Evolutionary conservation across 2,329 filamentous ascomycete genomes (phyloP), one percentile per base, ranked within the genome.

Genomic region (Endoconidiophora laricicola): DNA sequence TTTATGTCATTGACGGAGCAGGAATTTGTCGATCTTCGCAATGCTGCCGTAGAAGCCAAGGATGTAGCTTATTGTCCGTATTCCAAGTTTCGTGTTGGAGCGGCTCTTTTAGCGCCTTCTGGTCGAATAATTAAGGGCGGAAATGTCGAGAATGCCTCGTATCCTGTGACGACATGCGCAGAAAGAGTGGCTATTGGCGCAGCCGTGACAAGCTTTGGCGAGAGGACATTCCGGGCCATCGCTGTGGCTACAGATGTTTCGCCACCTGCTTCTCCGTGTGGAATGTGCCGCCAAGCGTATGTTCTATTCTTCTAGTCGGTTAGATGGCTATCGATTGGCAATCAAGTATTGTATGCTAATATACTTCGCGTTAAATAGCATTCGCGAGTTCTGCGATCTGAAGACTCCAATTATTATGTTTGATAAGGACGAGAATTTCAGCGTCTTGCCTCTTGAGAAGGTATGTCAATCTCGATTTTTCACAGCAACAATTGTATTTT

Each of bases 261-360:
- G 29, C 76, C 78, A 26, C 78, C 79, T 3, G 74, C 74, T 44
- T 80, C 81, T 55, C 91, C 91, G 0, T 98, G 91, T 62, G 91
- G 91, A 50, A 95, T 94, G 87, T 96, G 90, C 64, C 73, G 90
- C 58, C 90, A 95, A 63, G 94, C 90, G 82, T 86, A 62, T 68
- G 77, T 72, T 47, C 46, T 37, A 41, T 38, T 49, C 24, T 50
- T 52, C n/a, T 6, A 24, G 48, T 29, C 16, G 40, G 16, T 24
- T 7, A 22, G 5, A 37, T 23, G 16, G 24, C 12, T 22, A 20
- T 29, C 7, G 3, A 14, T 23, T 7, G 20, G 41, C 12, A 20
- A 40, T 16, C 3, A 39, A 10, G n/a, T 20, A 20, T 38, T 24
- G 9, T 37, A 23, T 23, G 44, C 49, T 55, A 44, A 55, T 40